Evolutionary conservation across 2,329 filamentous ascomycete species (phyloP), one percentile per base, ranked within the genome.

Genomic region (Pseudocercospora vitis): DNA sequence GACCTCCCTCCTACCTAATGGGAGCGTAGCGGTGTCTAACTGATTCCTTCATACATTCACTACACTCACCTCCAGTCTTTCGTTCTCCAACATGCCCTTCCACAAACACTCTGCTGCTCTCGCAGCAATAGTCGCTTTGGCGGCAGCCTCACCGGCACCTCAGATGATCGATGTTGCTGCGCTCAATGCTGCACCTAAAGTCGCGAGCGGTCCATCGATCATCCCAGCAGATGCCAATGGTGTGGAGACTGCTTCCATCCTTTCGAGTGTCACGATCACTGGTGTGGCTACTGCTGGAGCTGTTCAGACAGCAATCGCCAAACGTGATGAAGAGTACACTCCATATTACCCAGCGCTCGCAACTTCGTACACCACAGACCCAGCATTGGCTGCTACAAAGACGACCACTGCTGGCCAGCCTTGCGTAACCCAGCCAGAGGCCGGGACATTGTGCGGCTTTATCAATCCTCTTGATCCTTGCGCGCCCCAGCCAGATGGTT

Each of bases 381-480:
- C 61, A 33, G 61, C 59, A 2, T 37, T 62, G 7, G 50, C 61
- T n/a, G 56, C 56, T 5, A 53, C 55, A 3, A 40, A 44, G 47
- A 64, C 62, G 21, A 58, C 64, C 1, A 65, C 63, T 21, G 59
- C 64, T 7, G 55, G 47, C 23, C 52, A 61, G n/a, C 50, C 63
- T 18, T 70, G 68, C 58, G 57, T 65, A 6, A 69, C 63, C 5
- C 56, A 57, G 4, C 64, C 63, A 14, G 67, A 70, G 52, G 62
- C 58, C 9, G 68, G 68, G n/a, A 42, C 7, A 12, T 42, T 12
- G 8, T 11, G 3, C 44, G 70, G 70, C 18, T 72, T 71, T 58
- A 68, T 71, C 60, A 71, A 71, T 55, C 70, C 70, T 6, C 60
- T 70, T 19, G 70, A 72, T 45, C 60, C 69, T 42, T 73, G 70